Base-by-base conservation (phyloP, 805 yeast genomes). In the Candida vaughaniae region DNA sequence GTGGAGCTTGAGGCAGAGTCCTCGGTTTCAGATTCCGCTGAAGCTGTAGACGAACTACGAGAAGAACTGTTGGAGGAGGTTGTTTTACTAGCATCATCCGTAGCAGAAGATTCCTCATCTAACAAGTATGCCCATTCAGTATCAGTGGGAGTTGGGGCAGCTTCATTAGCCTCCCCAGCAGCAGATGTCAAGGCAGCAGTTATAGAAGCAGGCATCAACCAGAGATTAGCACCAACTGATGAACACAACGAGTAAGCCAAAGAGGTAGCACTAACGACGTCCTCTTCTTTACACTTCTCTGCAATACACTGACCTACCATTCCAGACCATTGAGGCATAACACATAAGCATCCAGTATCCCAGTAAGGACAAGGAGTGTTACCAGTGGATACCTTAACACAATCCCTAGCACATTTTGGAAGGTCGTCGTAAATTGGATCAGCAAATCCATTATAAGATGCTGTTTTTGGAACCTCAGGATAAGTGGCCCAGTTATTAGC, bases 301-400 rank as follows among this genome's bases (percentile, higher is more conserved):
- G 71, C 73, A 37, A 70, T 48, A 49, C 77, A 71, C 25, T 58
- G 58, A 16, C 63, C 76, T 8, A 71, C 75, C 36, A 47, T 39
- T 5, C 72, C 72, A 25, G 65, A 58, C 69, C 71, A 70, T 42
- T 62, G 67, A 11, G 73, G 69, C 72, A 71, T 68, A 20, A 69
- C 71, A 42, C 76, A 71, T 33, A 71, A 58, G 43, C 77, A 71
- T 6, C 77, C 77, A 19, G 75, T 67, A 46, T 71, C 77, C 75
- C 75, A 71, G 51, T 71, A 69, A 31, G 77, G 77, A 45, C 77
- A 71, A 16, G 76, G 76, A 5, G 77, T 72, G 35, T 62, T 68
- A 23, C 57, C 53, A 9, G 66, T 59, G 18, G 57, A 49, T 22
- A 54, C 51, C 33, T 63, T 51, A 12, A 65, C 73, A 53, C 77